A percentile compares a stretch with the other conserved stretches of the same genome.
phyloP scores from a whole-genome alignment of 2,329 filamentous ascomycete genomes.

The Ramichloridium luteum region DNA sequence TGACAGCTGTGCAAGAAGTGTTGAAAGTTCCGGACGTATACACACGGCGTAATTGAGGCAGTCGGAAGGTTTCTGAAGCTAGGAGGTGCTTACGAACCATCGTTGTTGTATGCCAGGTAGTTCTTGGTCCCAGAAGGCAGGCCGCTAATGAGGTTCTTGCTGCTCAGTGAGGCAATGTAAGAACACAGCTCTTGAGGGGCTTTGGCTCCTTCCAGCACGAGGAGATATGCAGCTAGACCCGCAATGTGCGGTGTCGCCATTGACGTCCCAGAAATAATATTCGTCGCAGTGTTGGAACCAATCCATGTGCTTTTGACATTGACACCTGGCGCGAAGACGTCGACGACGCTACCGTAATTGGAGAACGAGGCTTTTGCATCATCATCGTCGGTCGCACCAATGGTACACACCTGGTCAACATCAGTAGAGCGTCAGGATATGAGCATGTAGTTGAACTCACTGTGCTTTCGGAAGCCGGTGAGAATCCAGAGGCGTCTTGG shows the following conservation, averaged over 20 bases:
- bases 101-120: slow-evolving; percentile 45
- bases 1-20: no score
- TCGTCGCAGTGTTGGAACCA: slow-evolving; percentile 32
- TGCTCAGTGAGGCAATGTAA: slow-evolving; percentile 35
- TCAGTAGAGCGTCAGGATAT: no score
- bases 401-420: slow-evolving; percentile 26
- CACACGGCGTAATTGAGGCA: no score
- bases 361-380: slow-evolving; percentile 27
- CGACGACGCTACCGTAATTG: slow-evolving; percentile 28
- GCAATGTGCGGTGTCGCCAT: slow-evolving; percentile 58
- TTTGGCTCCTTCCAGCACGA: slow-evolving; percentile 37
- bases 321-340: slow-evolving; percentile 34
- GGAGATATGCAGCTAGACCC: slow-evolving; percentile 56
- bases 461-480: slow-evolving; percentile 28
- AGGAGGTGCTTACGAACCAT: slow-evolving; percentile 11
- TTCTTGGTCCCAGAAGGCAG: slow-evolving; percentile 34
- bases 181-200: slow-evolving; percentile 34
- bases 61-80: no score
- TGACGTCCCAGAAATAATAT: slow-evolving; percentile 45
- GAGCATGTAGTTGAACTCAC: no score
- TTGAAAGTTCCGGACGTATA: no score
- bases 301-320: slow-evolving; percentile 37
- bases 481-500: slow-evolving; percentile 17
- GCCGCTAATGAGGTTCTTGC: slow-evolving; percentile 32
- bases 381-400: slow-evolving; percentile 24